phyloP scores from a whole-genome alignment of 768 basidiomycete species.

The Phylloporus rhodoxanthus region DNA sequence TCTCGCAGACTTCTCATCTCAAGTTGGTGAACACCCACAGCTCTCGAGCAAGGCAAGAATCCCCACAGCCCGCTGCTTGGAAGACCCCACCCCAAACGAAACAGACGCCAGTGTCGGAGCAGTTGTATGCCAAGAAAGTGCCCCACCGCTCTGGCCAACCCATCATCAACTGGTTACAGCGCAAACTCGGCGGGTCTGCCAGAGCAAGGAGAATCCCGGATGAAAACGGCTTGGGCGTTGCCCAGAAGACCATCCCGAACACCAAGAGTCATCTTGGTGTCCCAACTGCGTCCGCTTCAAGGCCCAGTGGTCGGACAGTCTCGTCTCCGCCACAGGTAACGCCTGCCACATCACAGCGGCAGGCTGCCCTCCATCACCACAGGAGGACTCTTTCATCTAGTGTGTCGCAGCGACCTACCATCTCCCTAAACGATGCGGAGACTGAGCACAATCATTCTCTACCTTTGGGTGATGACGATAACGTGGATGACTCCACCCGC shows the following conservation, averaged over 20 bases:
- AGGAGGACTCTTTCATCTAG: constrained; percentile 19
- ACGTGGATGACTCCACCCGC: constrained; percentile 43
- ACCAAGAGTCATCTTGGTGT: constrained; percentile 14
- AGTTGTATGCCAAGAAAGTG: constrained; percentile 50
- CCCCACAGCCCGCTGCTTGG: constrained; percentile 12
- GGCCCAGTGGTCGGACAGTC: constrained; percentile 24
- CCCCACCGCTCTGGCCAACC: constrained; percentile 73
- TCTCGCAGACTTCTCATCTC: constrained; percentile 11
- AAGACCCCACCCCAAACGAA: constrained; percentile 16
- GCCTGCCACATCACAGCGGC: constrained; percentile 22
- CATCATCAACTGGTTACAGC: constrained; percentile 86
- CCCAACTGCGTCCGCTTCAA: constrained; percentile 9
- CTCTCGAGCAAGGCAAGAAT: constrained; percentile 14
- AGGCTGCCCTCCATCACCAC: constrained; percentile 13
- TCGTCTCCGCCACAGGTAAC: constrained; percentile 27
- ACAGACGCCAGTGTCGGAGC: constrained; percentile 28
- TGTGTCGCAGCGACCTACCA: constrained; percentile 45
- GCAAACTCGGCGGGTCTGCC: constrained; percentile 71
- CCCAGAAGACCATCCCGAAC: constrained; percentile 10
- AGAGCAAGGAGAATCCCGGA: constrained; percentile 48
- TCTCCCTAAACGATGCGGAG: constrained; percentile 60
- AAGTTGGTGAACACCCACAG: constrained; percentile 7
- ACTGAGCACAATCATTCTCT: constrained; percentile 37
- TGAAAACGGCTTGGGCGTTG: constrained; percentile 13
- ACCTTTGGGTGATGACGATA: constrained; percentile 33